Base-by-base conservation (phyloP, 2,329 filamentous ascomycete species). In the Ceratocystis destructans region DNA sequence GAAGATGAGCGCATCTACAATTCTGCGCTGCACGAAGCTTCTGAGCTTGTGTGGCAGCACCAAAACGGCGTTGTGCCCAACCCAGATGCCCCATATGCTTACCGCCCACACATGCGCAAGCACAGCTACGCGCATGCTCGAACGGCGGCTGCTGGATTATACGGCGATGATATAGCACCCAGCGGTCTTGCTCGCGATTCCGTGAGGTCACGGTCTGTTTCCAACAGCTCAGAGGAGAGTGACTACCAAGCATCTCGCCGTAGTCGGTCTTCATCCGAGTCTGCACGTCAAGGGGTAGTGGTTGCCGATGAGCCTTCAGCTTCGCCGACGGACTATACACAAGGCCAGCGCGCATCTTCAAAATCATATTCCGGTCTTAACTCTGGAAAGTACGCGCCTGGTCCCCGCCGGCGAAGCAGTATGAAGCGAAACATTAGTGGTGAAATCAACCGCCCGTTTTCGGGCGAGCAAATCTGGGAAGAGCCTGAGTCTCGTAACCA, bases 391-490 rank as follows among this genome's bases (percentile, higher is more conserved):
- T 68, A 68, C 50, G 71, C 68, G 55, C 59, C 65, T 20, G 25
- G 77, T 59, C 73, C 78, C 28, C 79, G 83, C 50, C 82, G 82
- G 44, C 85, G 85, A 69, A 87, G 84, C 71, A 87, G 85, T 71
- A 79, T 83, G 71, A 86, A 83, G 74, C 82, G 88, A 68, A 88
- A 88, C 70, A 82, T 86, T 71, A 90, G 87, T 72, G 87, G 86
- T 22, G 85, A 88, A 72, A 76, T 86, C 67, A 78, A 82, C 70
- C 83, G 80, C 65, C 82, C 85, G 1, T 91, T 90, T 73, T 87
- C 86, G 1, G 84, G 86, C 44, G 87, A 91, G 73, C 86, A 89
- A 72, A 92, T 96, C 68, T 96, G 90, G 80, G 92, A 96, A 74
- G 93, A 96, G 73, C 88, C 90, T 0, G 84, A 88, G 71, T 79